Evolutionary conservation across 2,329 filamentous ascomycete species (phyloP).

Genomic region (Verticillium dahliae): DNA sequence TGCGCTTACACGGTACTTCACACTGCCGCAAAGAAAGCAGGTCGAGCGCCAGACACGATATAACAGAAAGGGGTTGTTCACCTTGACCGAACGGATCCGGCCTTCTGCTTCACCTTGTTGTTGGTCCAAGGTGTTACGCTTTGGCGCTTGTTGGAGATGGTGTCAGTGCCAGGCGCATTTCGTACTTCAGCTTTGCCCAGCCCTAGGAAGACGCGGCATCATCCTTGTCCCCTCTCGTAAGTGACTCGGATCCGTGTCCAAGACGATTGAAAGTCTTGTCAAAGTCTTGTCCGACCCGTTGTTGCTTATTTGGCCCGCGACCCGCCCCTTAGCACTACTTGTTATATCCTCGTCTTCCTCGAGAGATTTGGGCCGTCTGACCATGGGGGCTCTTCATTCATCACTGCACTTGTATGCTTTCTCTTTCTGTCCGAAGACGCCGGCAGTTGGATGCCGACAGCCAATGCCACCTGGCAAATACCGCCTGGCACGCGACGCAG

Average conservation of each 20-base stretch:
- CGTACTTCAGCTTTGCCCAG: neutral
- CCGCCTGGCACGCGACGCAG: neutral
- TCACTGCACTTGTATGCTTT: neutral
- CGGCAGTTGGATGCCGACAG: neutral
- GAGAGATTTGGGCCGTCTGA: neutral
- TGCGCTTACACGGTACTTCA: neutral
- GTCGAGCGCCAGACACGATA: neutral
- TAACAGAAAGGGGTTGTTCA: neutral
- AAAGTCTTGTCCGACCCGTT: neutral
- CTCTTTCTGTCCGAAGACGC: neutral
- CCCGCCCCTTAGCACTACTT: neutral
- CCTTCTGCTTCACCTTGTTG: neutral
- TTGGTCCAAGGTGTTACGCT: neutral
- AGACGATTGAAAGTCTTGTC: neutral
- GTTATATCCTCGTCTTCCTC: neutral
- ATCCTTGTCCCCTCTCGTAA: neutral
- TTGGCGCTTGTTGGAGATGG: neutral
- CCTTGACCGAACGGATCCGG: neutral
- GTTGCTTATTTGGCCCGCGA: neutral
- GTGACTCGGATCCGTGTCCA: neutral
- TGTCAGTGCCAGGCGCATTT: neutral
- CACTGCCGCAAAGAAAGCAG: neutral
- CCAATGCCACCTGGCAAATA: neutral
- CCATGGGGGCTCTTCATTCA: neutral
- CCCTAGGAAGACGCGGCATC: neutral